Evolutionary conservation across 306 rosid genomes (phyloP), one percentile per base, ranked within the genome.

Genomic region (Casuarina equisetifolia): DNA sequence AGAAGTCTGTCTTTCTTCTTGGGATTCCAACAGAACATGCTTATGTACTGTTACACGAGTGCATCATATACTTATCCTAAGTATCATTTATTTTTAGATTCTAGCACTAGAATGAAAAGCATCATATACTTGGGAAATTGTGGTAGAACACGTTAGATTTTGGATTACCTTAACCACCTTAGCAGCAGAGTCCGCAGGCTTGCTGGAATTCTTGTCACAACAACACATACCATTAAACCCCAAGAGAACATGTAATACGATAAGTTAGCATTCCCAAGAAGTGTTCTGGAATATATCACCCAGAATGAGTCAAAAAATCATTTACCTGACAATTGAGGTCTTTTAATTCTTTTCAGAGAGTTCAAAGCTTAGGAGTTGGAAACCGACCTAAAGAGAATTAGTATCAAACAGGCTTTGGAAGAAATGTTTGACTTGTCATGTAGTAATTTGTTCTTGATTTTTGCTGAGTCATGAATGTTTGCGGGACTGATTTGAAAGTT

Each of bases 351-450:
- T 62, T 62, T 36, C 43, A 35, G n/a, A 43, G 68, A 19, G 69
- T 32, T 62, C 11, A 15, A 25, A 58, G 39, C 6, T 2, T 35
- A 62, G 62, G 19, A 36, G 36, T 62, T 38, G 0, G 1, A 35
- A 62, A 36, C 69, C 36, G 69, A 62, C 35, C 36, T 62, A 5
- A 36, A 62, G 32, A 62, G 16, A 3, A 58, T 36, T 62, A 62
- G 44, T 36, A 36, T 36, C 69, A 11, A 35, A 62, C n/a, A 36
- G 43, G 35, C 39, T 62, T 62, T 17, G 69, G 19, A 35, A 62
- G 44, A 62, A 36, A 35, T 62, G 69, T 62, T 36, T 62, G 68
- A 62, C 36, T 62, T 62, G 43, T 11, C 7, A 62, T 62, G 69
- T 36, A 16, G 17, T 52, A 52, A 16, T 11, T 12, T 62, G 42